These are phyloP conservation scores for Aspergillus caelatus DNA, from an alignment of 2,329 filamentous ascomycete species.

Conservation along the genomic window DNA sequence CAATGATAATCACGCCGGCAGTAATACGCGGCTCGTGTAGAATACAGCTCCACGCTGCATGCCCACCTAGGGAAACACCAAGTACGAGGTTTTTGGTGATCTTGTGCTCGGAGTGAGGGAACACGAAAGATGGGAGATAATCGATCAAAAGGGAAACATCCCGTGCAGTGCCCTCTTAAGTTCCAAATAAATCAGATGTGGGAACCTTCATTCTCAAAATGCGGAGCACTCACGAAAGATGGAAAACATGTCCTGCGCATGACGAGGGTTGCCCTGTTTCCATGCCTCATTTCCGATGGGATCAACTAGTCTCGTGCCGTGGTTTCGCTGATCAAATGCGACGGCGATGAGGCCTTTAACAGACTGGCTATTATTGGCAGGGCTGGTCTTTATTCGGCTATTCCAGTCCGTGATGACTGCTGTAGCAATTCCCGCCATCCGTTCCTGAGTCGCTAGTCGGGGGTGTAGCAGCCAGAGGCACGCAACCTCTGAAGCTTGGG, in stretches of 20 bases:
- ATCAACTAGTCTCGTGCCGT: constrained; percentile 73
- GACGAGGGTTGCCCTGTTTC: constrained; percentile 74
- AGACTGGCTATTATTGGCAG: constrained; percentile 28
- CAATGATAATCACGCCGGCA: constrained; percentile 79
- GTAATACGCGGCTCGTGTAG: constrained; percentile 77
- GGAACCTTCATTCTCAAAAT: neutral
- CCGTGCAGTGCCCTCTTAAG: constrained; percentile 65
- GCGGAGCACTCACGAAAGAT: constrained; percentile 62
- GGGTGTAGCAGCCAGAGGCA: constrained; percentile 93
- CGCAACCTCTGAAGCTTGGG: constrained; percentile 60
- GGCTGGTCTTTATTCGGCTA: constrained; percentile 37
- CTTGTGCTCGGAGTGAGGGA: constrained; percentile 52
- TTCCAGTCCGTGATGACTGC: constrained; percentile 72
- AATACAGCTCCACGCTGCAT: constrained; percentile 82
- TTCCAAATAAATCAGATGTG: neutral
- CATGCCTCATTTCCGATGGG: constrained; percentile 74
- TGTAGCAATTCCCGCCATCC: constrained; percentile 76
- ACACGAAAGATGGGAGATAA: constrained; percentile 74
- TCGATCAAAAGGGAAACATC: constrained; percentile 78
- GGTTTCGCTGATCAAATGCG: constrained; percentile 90
- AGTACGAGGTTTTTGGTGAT: constrained; percentile 70
- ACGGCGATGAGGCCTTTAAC: constrained; percentile 72
- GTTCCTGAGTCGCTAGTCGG: constrained; percentile 68
- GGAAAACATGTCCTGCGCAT: constrained; percentile 91
- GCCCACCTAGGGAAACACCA: constrained; percentile 84